Evolutionary conservation across 306 rosid genomes (phyloP).

Genomic region (Arachis hypogaea): DNA sequence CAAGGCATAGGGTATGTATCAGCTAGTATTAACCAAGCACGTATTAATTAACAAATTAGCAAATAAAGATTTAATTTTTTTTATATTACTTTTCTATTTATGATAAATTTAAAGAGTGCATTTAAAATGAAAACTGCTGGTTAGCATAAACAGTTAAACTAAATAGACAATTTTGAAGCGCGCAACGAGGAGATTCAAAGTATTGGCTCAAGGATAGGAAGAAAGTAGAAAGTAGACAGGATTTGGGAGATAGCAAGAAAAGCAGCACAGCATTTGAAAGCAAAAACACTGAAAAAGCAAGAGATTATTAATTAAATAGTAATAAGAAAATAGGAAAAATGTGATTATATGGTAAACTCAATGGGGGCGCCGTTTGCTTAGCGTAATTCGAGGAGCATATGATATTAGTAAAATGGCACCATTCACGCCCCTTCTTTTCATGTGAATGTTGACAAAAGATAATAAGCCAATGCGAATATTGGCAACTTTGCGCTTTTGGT

Average conservation of each 20-base stretch:
- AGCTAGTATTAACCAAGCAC: too few species aligned
- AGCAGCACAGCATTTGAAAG: constrained; percentile 42
- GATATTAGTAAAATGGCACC: constrained; percentile 44
- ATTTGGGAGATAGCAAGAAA: constrained; percentile 40
- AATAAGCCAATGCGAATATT: constrained; percentile 11
- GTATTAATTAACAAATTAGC: too few species aligned
- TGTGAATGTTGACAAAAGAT: constrained; percentile 26
- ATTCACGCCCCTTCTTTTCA: constrained; percentile 64
- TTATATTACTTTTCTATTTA: too few species aligned
- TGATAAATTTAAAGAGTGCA: too few species aligned
- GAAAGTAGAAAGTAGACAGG: constrained; percentile 33
- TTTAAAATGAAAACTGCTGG: too few species aligned
- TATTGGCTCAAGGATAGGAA: constrained; percentile 47
- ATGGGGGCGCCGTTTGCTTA: constrained; percentile 58
- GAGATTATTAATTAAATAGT: not conserved
- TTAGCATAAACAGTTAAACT: too few species aligned
- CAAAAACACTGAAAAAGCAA: constrained; percentile 35
- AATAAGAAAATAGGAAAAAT: not conserved
- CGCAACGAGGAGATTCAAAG: constrained; percentile 18
- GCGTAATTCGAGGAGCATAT: constrained; percentile 52
- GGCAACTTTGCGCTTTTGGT: constrained; percentile 21
- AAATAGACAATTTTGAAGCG: not conserved
- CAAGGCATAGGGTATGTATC: too few species aligned
- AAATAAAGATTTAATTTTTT: too few species aligned
- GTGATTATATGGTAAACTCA: constrained; percentile 26